Base-by-base conservation (phyloP, 768 basidiomycete species). In the Mycena haematopus region DNA sequence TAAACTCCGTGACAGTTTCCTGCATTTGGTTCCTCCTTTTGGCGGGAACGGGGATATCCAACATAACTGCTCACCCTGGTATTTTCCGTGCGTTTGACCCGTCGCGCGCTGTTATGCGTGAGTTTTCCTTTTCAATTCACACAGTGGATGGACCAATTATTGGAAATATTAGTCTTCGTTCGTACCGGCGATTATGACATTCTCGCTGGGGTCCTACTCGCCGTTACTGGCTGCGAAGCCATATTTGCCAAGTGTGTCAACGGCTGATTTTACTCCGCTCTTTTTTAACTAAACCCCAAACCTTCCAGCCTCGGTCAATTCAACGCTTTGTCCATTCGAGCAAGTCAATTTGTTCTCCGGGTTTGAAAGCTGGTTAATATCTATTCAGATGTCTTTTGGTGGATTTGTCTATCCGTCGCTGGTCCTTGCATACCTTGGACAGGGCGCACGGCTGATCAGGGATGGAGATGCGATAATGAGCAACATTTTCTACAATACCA, bases 71-170 rank as follows among this genome's bases (percentile, higher is more conserved):
- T 17, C 78, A 74, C 66, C 87, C 88, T 11, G 86, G 80, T 0
- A 85, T 90, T 19, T 87, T 86, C 70, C 79, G 87, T 3, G 88
- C 88, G 0, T 83, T 86, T 63, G 89, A 90, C 66, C 88, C 88
- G 0, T 88, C 86, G 11, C 78, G 88, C 9, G 87, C 87, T 0
- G 73, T 91, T 24, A 73, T 89, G 72, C 80, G 87, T 87, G 67
- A 69, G 84, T 31, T 44, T 33, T 33, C 19, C 22, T 45, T 45
- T 42, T 24, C 11, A 4, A 14, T 22, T 13, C 22, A 45, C 6
- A 24, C 4, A 31, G 29, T 4, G 22, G 21, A 45, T 24, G 17
- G 44, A 45, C 44, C 44, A 22, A 22, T 14, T 21, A 45, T 24
- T 45, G 21, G 11, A 10, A n/a, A 11, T 14, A 24, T 6, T 13